Evolutionary conservation across 768 basidiomycete species (phyloP).

Genomic region (Rhodotorula toruloides): DNA sequence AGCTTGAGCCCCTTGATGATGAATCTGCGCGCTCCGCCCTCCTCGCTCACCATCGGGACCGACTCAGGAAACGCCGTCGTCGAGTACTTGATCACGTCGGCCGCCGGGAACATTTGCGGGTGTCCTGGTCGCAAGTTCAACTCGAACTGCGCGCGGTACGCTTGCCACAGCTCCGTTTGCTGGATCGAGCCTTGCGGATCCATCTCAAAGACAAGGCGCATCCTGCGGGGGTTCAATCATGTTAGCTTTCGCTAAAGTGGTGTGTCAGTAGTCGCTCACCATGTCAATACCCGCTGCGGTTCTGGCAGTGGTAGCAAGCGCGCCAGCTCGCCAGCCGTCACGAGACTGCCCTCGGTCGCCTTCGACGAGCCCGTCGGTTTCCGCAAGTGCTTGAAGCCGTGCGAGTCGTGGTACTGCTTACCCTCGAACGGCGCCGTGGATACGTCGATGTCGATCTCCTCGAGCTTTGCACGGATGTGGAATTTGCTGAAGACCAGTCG

Average conservation of each 20-base stretch:
- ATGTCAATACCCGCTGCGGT: constrained; percentile 25
- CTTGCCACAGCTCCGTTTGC: constrained; percentile 91
- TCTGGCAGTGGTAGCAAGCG: constrained; percentile 11
- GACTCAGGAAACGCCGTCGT: constrained; percentile 77
- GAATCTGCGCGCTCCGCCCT: constrained; percentile 56
- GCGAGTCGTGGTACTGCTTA: constrained; percentile 1
- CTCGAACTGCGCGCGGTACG: constrained; percentile 78
- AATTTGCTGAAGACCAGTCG: constrained; percentile 29
- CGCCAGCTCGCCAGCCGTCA: constrained; percentile 6
- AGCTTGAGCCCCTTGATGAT: constrained; percentile 80
- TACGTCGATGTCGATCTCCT: constrained; percentile 29
- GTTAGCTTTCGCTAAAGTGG: too few relatives aligned
- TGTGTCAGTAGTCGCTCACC: constrained; percentile 41
- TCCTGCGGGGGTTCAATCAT: constrained; percentile 55
- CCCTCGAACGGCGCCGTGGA: not conserved
- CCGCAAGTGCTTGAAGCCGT: constrained; percentile 14
- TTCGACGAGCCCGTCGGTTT: not conserved
- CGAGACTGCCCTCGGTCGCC: not conserved
- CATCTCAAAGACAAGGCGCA: constrained; percentile 78
- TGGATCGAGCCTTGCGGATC: constrained; percentile 74
- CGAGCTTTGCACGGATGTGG: constrained; percentile 18
- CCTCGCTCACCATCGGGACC: constrained; percentile 71
- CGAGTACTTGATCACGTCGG: constrained; percentile 92
- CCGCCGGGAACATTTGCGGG: constrained; percentile 61
- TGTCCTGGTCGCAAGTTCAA: constrained; percentile 52